Percentiles rank a stretch among this genome's conserved stretches.
phyloP scores from a whole-genome alignment of 768 basidiomycete genomes.

The Lactarius hatsudake region DNA sequence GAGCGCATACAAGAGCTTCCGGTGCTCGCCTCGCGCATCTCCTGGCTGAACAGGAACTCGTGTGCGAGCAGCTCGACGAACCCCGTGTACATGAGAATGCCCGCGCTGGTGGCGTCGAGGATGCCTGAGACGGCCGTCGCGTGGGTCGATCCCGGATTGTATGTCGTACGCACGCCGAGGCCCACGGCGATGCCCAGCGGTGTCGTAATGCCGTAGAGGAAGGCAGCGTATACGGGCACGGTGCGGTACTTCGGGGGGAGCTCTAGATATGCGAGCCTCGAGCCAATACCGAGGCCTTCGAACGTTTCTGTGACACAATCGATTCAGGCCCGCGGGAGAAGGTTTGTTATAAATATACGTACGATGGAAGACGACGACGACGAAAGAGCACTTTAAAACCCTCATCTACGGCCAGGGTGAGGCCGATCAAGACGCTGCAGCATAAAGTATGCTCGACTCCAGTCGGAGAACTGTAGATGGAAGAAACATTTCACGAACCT shows the following conservation, averaged over 20 bases:
- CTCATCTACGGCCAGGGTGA: slow-evolving; percentile 87
- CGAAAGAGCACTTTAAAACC: slow-evolving; percentile 85
- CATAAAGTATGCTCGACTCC: neutral
- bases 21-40: slow-evolving; percentile 73
- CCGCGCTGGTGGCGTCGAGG: slow-evolving; percentile 81
- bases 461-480: neutral
- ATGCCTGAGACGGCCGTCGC: slow-evolving; percentile 82
- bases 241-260: slow-evolving; percentile 54
- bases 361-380: slow-evolving; percentile 93
- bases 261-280: slow-evolving; percentile 76
- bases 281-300: slow-evolving; percentile 91
- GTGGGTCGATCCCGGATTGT: slow-evolving; percentile 75
- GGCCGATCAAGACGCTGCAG: slow-evolving; percentile 73
- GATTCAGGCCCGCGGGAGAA: no score
- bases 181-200: slow-evolving; percentile 88
- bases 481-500: slow-evolving; percentile 41
- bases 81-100: slow-evolving; percentile 86
- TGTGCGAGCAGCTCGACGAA: slow-evolving; percentile 91
- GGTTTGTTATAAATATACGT: slow-evolving; percentile 35
- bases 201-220: slow-evolving; percentile 73
- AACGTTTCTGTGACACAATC: slow-evolving; percentile 63
- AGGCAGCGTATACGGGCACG: slow-evolving; percentile 57
- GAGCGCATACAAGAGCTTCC: slow-evolving; percentile 68
- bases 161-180: slow-evolving; percentile 68
- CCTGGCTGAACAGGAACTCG: slow-evolving; percentile 88